Percentiles rank a stretch among this genome's conserved stretches.
Evolutionary conservation across 768 basidiomycete genomes (phyloP).

Genomic region (Leucogyrophana mollusca): DNA sequence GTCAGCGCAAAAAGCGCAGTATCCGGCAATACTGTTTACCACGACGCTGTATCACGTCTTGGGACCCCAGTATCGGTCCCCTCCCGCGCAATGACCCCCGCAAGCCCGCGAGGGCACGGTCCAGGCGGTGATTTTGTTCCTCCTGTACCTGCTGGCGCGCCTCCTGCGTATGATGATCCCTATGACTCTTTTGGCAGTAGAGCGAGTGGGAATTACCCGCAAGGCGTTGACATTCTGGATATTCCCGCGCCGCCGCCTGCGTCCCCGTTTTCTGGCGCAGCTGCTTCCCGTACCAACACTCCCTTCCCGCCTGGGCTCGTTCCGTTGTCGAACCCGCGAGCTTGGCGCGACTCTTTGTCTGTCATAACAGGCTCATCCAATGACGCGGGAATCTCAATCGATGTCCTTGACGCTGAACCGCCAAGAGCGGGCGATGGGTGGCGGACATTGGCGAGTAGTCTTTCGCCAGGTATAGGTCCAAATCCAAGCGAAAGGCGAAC

Average conservation of each 20-base stretch:
- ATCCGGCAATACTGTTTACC: conserved; percentile 58
- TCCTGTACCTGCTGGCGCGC: conserved; percentile 22
- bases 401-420: conserved; percentile 69
- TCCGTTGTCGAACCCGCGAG: conserved; percentile 22
- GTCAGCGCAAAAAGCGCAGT: conserved; percentile 52
- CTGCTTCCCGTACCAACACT: conserved; percentile 22
- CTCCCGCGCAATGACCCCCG: conserved; percentile 48
- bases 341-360: conserved; percentile 34
- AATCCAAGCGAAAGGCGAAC: conserved; percentile 39
- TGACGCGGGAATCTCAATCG: conserved; percentile 41
- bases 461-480: conserved; percentile 15
- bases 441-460: conserved; percentile 49
- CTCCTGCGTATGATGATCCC: conserved; percentile 32
- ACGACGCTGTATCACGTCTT: conserved; percentile 54
- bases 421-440: conserved; percentile 61
- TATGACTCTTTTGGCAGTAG: conserved; percentile 25
- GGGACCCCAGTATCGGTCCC: conserved; percentile 41
- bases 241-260: conserved; percentile 57
- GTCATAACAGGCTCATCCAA: conserved; percentile 31
- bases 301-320: conserved; percentile 39
- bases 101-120: conserved; percentile 20
- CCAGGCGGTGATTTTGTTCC: conserved; percentile 7
- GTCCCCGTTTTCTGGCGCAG: conserved; percentile 39
- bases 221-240: conserved; percentile 48
- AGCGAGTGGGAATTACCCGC: conserved; percentile 23